Conservation (phyloP, 192 early-diverging fungal genomes). For the Coemansia sp. region DNA sequence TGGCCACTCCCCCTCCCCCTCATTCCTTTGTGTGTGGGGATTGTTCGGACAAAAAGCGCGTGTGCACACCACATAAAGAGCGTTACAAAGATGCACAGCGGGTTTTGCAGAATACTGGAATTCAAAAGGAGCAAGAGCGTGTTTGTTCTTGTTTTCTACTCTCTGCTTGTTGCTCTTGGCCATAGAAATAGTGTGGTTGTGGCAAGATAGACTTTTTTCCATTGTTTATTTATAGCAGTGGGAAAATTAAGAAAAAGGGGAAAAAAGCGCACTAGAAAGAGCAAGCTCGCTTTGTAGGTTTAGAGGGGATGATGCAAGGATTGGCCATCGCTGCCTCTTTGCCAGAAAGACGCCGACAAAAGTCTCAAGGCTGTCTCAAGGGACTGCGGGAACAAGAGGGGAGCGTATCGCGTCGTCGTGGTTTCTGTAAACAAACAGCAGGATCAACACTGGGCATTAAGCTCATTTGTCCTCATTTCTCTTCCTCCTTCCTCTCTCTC, state of each 20-base stretch:
- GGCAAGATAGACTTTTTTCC: slow-evolving; percentile 2
- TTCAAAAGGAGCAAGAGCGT: neutral
- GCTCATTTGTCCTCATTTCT: neutral
- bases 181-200: neutral
- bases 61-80: neutral
- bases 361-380: neutral
- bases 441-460: neutral
- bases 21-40: neutral
- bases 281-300: slow-evolving; percentile 7
- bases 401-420: neutral
- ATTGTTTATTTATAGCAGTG: slow-evolving; percentile 9
- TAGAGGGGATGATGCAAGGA: slow-evolving; percentile 2
- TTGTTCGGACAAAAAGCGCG: neutral
- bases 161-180: neutral
- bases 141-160: neutral
- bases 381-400: slow-evolving; percentile 3
- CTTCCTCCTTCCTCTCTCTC: neutral
- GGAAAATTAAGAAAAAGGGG: neutral
- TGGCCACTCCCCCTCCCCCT: neutral
- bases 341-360: neutral
- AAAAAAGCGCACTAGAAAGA: neutral
- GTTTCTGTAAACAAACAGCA: slow-evolving; percentile 10
- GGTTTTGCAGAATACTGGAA: neutral
- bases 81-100: neutral
- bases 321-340: slow-evolving; percentile 1